Percentiles rank a stretch among this genome's conserved stretches.
These are phyloP conservation scores for Penstemon davidsonii DNA, from an alignment of 257 asterid genomes.

Conservation along the genomic window DNA sequence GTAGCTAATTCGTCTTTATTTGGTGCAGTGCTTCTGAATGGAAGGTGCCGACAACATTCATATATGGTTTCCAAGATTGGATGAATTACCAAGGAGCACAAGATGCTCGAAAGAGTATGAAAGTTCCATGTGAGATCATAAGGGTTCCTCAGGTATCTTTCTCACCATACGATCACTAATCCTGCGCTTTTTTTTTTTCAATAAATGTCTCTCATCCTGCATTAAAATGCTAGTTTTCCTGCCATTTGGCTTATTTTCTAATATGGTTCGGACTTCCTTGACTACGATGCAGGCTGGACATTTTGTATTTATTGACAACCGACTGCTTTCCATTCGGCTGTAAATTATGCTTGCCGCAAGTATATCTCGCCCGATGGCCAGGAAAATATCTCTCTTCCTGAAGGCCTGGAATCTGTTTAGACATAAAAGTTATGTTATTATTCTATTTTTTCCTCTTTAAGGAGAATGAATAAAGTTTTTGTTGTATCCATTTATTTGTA, in stretches of 20 bases:
- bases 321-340: conserved; percentile 69
- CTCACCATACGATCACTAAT: neutral
- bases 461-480: neutral
- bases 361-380: conserved; percentile 35
- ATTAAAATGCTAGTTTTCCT: neutral
- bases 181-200: neutral
- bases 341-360: conserved; percentile 65
- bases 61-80: conserved; percentile 83
- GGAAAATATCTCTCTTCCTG: conserved; percentile 43
- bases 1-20: conserved; percentile 1
- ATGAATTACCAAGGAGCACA: conserved; percentile 77
- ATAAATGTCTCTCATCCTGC: neutral
- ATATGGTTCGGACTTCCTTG: conserved; percentile 11
- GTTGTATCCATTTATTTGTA: conserved; percentile 4
- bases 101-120: conserved; percentile 69
- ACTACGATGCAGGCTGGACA: conserved; percentile 66
- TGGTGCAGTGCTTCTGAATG: conserved; percentile 69
- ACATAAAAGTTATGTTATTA: conserved; percentile 8
- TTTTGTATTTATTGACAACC: conserved; percentile 71
- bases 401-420: conserved; percentile 57
- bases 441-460: neutral
- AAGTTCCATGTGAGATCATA: conserved; percentile 73
- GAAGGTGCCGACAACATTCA: conserved; percentile 83
- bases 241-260: neutral
- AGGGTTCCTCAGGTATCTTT: conserved; percentile 70